Percentiles rank a stretch among this genome's conserved stretches.
Evolutionary conservation across 2,329 filamentous ascomycete species (phyloP).

Genomic region (Dichotomopilus funicola): DNA sequence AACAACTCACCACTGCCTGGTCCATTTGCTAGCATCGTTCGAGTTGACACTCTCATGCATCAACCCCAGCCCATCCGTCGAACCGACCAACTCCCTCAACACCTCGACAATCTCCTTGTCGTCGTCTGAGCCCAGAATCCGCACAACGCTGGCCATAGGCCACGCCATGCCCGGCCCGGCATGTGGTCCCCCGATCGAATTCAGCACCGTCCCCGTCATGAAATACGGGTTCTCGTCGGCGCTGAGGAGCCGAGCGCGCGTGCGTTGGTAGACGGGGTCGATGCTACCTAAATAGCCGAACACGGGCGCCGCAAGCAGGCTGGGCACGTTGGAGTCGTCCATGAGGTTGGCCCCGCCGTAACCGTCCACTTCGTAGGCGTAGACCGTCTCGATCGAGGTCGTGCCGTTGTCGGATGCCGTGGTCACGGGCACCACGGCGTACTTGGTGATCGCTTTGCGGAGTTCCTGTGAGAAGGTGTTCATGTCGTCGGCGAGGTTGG

Average conservation of each 20-base stretch:
- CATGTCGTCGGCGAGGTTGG: conserved; percentile 54
- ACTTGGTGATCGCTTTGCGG: conserved; percentile 19
- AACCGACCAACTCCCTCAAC: conserved; percentile 58
- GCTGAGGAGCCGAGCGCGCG: conserved; percentile 61
- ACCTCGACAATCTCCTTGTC: conserved; percentile 66
- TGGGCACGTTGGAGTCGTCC: conserved; percentile 64
- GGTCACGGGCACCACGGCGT: conserved; percentile 39
- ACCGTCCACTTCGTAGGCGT: conserved; percentile 67
- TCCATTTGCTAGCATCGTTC: conserved; percentile 43
- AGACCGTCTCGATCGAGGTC: conserved; percentile 51
- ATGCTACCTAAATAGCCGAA: conserved; percentile 51
- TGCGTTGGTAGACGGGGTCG: conserved; percentile 65
- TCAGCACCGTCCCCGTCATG: conserved; percentile 46
- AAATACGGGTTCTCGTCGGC: conserved; percentile 66
- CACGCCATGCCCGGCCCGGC: conserved; percentile 64
- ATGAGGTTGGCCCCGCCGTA: conserved; percentile 56
- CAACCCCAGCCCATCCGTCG: conserved; percentile 65
- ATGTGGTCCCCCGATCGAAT: conserved; percentile 47
- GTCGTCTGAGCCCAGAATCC: conserved; percentile 69
- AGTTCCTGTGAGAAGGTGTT: conserved; percentile 47
- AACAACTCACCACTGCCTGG: conserved; percentile 36
- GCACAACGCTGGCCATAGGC: conserved; percentile 80
- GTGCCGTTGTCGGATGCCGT: conserved; percentile 27
- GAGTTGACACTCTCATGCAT: conserved; percentile 77
- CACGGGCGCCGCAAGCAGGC: conserved; percentile 54